Evolutionary conservation across 805 yeast genomes (phyloP).

Genomic region (Candida wancherniae): DNA sequence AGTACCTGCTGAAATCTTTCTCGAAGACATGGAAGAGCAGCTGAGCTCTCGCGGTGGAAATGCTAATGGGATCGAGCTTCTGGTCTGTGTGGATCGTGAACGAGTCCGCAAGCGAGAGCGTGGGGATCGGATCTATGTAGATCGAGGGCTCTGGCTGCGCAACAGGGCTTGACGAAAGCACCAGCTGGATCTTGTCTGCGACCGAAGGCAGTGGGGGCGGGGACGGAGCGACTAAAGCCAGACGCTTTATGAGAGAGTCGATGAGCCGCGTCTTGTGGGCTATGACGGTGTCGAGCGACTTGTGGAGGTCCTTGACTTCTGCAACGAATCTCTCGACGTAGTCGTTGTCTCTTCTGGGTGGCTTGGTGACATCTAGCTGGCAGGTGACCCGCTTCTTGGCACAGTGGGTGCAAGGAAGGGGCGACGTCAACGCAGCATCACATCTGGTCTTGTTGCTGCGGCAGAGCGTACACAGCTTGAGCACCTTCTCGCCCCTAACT

Average conservation of each 20-base stretch:
- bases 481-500: slow-evolving; percentile 16
- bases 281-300: slow-evolving; percentile 11
- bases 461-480: slow-evolving; percentile 59
- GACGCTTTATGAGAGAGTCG: slow-evolving; percentile 3
- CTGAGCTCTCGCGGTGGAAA: slow-evolving; percentile 10
- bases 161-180: slow-evolving; percentile 3
- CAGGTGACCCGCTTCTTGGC: slow-evolving; percentile 47
- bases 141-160: slow-evolving; percentile 3
- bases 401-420: slow-evolving; percentile 57
- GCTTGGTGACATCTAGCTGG: slow-evolving; percentile 45
- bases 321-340: slow-evolving; percentile 9
- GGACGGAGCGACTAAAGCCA: background rate
- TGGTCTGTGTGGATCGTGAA: slow-evolving; percentile 15
- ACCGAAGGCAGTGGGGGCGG: slow-evolving; percentile 6
- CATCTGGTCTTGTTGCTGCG: slow-evolving; percentile 65
- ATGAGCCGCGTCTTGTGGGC: slow-evolving; percentile 11
- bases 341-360: slow-evolving; percentile 14
- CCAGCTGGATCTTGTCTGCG: slow-evolving; percentile 7
- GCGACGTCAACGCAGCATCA: slow-evolving; percentile 48
- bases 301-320: slow-evolving; percentile 15
- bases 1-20: slow-evolving; percentile 7
- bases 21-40: slow-evolving; percentile 9
- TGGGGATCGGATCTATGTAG: slow-evolving; percentile 16
- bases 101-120: slow-evolving; percentile 10
- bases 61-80: slow-evolving; percentile 8